Evolutionary conservation across 2,329 filamentous ascomycete species (phyloP).

Genomic region (Fusarium napiforme): DNA sequence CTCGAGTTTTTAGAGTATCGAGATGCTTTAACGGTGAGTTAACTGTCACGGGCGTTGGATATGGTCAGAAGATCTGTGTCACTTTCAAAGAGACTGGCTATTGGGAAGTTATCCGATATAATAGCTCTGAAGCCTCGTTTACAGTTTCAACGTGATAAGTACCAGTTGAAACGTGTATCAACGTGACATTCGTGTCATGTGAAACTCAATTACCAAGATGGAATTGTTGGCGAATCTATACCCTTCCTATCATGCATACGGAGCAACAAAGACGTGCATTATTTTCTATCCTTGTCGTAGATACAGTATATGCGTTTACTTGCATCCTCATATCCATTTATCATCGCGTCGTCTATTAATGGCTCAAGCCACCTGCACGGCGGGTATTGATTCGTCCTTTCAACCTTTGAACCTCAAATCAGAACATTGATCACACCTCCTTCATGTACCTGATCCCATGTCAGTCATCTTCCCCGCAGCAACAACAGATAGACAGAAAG

Average conservation of each 20-base stretch:
- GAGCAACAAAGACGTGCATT: background rate
- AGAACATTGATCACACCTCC: constrained; percentile 13
- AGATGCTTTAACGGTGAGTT: background rate
- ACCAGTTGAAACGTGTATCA: background rate
- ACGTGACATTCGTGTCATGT: background rate
- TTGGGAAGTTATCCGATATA: background rate
- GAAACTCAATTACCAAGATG: background rate
- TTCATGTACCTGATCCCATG: constrained; percentile 9
- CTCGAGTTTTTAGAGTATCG: background rate
- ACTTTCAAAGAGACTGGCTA: background rate
- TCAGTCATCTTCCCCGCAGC: constrained; percentile 32
- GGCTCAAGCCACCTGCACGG: constrained; percentile 25
- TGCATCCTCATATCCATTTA: background rate
- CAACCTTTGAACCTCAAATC: constrained; percentile 16
- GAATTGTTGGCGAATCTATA: background rate
- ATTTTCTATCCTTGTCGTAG: background rate
- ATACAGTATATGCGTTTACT: background rate
- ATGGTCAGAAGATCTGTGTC: background rate
- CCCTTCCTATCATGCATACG: background rate
- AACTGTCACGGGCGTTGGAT: background rate
- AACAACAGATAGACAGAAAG: background rate
- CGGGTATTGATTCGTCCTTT: constrained; percentile 23
- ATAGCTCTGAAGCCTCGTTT: background rate
- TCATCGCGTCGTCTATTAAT: background rate
- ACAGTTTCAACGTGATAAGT: background rate